These are phyloP conservation scores for Podaxis sp. DNA, from an alignment of 768 basidiomycete genomes.

Conservation along the genomic window DNA sequence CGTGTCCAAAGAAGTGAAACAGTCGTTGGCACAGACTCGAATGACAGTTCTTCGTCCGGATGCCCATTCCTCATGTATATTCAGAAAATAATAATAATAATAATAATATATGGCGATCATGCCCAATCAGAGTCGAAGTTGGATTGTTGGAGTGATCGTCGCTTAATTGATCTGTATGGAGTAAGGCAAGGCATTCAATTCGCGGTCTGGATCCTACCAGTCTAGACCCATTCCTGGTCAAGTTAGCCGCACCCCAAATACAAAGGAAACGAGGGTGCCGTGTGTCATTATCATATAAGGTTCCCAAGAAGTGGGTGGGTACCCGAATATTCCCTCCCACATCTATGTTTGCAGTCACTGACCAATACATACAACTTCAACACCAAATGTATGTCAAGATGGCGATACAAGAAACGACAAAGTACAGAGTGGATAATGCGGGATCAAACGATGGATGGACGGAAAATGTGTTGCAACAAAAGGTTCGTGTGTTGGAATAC, in stretches of 20 bases:
- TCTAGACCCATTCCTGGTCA: neutral
- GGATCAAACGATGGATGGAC: neutral
- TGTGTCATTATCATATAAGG: slow-evolving; percentile 8
- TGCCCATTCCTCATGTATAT: neutral
- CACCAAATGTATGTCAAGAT: neutral
- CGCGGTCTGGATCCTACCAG: slow-evolving; percentile 7
- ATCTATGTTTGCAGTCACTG: neutral
- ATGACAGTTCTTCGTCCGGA: neutral
- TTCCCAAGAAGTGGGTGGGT: neutral
- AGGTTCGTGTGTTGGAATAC: neutral
- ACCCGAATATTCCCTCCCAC: neutral
- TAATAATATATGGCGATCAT: neutral
- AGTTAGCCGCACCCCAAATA: neutral
- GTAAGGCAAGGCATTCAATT: neutral
- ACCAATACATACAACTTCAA: neutral
- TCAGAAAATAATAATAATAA: too few species aligned
- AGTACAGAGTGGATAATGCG: neutral
- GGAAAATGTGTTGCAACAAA: neutral
- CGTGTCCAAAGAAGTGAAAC: neutral
- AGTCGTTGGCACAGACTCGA: neutral
- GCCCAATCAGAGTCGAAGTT: neutral
- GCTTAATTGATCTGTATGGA: neutral
- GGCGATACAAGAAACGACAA: neutral
- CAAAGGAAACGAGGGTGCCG: slow-evolving; percentile 7
- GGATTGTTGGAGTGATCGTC: neutral